These are phyloP conservation scores for Angophora floribunda DNA, from an alignment of 345 rosid genomes.

Conservation along the genomic window DNA sequence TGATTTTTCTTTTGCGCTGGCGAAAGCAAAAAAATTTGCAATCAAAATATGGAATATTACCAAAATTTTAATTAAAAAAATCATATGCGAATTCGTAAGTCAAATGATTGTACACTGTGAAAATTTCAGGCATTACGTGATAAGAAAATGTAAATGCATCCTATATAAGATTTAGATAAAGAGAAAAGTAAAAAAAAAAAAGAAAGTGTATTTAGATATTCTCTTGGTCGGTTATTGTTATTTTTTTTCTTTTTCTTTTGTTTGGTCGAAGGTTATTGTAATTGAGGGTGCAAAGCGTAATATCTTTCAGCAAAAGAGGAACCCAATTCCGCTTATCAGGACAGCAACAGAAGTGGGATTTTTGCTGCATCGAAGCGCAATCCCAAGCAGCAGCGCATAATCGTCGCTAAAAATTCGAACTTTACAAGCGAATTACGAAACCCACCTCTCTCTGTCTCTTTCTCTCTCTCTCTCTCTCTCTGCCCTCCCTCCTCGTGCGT, in stretches of 20 bases:
- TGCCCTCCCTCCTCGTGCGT: neutral
- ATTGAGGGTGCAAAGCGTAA: too few species aligned
- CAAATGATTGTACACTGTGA: neutral
- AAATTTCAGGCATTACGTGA: neutral
- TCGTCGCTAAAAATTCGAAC: neutral
- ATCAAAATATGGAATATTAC: neutral
- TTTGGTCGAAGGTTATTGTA: too few species aligned
- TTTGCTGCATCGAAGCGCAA: neutral
- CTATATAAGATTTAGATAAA: neutral
- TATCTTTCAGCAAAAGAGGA: neutral
- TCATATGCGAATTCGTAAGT: accelerated
- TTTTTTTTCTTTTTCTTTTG: too few species aligned
- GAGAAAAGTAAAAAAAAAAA: neutral
- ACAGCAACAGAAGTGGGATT: neutral
- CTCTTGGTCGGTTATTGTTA: neutral
- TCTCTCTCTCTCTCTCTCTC: neutral
- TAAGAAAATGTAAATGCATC: neutral
- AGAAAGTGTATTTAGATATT: neutral
- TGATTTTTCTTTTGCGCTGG: neutral
- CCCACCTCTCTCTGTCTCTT: neutral
- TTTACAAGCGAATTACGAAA: neutral
- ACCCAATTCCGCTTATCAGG: neutral
- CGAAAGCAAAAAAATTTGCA: too few species aligned
- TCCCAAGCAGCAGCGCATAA: neutral
- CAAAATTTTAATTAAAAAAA: neutral